These are phyloP conservation scores for Yarrowia sp. DNA, from an alignment of 805 yeast species.

Conservation along the genomic window DNA sequence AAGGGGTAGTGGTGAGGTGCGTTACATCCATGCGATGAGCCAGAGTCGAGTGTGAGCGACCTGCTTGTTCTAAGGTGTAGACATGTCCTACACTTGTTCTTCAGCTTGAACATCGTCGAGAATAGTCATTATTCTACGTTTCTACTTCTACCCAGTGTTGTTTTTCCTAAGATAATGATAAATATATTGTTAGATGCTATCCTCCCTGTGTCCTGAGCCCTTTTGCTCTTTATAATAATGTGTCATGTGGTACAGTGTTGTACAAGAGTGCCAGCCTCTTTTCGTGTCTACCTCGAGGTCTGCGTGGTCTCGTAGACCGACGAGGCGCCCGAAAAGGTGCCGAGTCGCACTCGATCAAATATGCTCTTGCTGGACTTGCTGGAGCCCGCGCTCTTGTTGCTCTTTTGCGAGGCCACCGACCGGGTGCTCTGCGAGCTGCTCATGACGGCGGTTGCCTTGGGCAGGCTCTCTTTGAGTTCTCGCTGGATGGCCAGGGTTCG, in stretches of 20 bases:
- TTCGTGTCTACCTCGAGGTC: conserved; percentile 5
- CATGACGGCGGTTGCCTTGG: conserved; percentile 18
- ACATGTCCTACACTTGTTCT: too few species aligned
- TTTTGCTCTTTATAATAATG: conserved; percentile 18
- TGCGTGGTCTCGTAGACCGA: conserved; percentile 32
- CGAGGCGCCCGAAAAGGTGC: conserved; percentile 20
- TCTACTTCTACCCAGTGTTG: too few species aligned
- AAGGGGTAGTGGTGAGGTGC: neutral
- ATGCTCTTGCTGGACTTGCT: conserved; percentile 29
- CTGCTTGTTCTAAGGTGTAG: too few species aligned
- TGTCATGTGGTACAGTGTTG: conserved; percentile 8
- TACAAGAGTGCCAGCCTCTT: neutral
- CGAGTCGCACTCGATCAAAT: conserved; percentile 27
- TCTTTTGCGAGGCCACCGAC: conserved; percentile 20
- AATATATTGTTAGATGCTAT: conserved; percentile 32
- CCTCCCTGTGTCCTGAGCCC: conserved; percentile 22
- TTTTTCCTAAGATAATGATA: conserved; percentile 2
- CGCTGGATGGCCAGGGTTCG: conserved; percentile 38
- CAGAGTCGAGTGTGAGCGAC: too few species aligned
- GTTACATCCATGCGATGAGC: too few species aligned
- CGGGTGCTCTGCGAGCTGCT: conserved; percentile 23
- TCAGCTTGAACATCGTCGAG: too few species aligned
- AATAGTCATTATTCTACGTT: too few species aligned
- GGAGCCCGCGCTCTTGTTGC: conserved; percentile 23
- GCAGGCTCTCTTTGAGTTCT: conserved; percentile 34